Evolutionary conservation across 768 basidiomycete species (phyloP).

Genomic region (Leucosporidium scottii): DNA sequence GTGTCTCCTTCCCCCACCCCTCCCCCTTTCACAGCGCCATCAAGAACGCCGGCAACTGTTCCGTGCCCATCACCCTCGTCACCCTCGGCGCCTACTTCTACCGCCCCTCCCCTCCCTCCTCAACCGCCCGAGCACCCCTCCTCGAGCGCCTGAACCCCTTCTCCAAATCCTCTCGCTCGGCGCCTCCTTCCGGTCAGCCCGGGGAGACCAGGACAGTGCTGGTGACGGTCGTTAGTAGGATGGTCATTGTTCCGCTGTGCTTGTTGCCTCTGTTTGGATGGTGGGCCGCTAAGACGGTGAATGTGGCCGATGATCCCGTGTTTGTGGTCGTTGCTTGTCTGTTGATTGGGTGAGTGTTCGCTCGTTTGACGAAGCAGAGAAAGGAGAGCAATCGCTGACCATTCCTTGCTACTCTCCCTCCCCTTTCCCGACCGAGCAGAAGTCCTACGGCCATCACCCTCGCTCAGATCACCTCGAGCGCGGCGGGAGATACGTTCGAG

Average conservation of each 20-base stretch:
- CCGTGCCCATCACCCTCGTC: conserved; percentile 79
- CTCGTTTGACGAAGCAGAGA: rapidly evolving
- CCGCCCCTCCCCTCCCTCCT: conserved; percentile 31
- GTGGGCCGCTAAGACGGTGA: conserved; percentile 49
- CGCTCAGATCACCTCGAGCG: conserved; percentile 67
- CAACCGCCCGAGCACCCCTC: neutral
- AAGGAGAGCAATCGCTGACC: neutral
- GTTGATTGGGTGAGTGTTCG: conserved; percentile 53
- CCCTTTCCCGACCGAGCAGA: neutral
- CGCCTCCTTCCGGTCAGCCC: neutral
- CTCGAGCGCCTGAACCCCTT: neutral
- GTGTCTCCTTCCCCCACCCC: neutral
- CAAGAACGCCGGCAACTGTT: conserved; percentile 61
- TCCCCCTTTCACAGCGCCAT: conserved; percentile 46
- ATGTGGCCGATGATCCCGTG: conserved; percentile 58
- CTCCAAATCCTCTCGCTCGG: neutral
- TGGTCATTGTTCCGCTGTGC: conserved; percentile 74
- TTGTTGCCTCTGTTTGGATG: conserved; percentile 69
- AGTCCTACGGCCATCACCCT: conserved; percentile 39
- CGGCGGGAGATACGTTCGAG: conserved; percentile 81
- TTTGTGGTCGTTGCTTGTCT: conserved; percentile 80
- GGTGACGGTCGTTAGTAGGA: conserved; percentile 73
- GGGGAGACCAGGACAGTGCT: conserved; percentile 55
- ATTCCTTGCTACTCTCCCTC: too few relatives aligned
- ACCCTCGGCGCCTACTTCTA: conserved; percentile 90